Evolutionary conservation across 345 rosid species (phyloP).

Genomic region (Arabidopsis suecica): DNA sequence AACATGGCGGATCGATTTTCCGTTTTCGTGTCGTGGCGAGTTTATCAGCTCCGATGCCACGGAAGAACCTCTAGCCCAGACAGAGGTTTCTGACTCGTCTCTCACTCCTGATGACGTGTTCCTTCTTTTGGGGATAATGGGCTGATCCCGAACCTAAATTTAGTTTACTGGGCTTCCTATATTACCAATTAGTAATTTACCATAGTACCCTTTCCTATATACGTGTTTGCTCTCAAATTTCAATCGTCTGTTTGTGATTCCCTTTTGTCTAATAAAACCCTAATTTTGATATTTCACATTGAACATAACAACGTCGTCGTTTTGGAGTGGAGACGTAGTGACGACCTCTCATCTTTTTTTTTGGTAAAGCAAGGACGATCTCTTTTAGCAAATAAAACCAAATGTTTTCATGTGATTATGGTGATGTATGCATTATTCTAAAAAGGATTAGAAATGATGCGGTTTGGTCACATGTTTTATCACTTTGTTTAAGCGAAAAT

Average conservation of each 20-base stretch:
- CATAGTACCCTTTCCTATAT: background rate
- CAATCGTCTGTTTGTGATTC: background rate
- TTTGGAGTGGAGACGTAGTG: background rate
- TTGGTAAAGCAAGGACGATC: background rate
- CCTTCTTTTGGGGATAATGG: conserved; percentile 12
- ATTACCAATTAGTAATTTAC: background rate
- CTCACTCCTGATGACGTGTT: conserved; percentile 20
- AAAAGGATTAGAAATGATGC: conserved; percentile 11
- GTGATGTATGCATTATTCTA: background rate
- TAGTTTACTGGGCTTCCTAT: background rate
- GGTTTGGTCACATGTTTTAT: conserved; percentile 36
- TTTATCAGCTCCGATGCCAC: conserved; percentile 30
- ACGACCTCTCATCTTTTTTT: background rate
- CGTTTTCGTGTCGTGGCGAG: conserved; percentile 11
- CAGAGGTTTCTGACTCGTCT: background rate
- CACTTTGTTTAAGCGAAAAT: conserved; percentile 13
- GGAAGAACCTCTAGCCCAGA: background rate
- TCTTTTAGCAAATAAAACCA: background rate
- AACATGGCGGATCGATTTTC: conserved; percentile 34
- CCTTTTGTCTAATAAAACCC: background rate
- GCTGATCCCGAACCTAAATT: background rate
- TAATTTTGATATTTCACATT: background rate
- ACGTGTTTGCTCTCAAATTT: background rate
- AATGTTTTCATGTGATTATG: conserved; percentile 8
- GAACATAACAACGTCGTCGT: background rate